Evolutionary conservation across 2,329 filamentous ascomycete genomes (phyloP).

Genomic region (Sporothrix humicola): DNA sequence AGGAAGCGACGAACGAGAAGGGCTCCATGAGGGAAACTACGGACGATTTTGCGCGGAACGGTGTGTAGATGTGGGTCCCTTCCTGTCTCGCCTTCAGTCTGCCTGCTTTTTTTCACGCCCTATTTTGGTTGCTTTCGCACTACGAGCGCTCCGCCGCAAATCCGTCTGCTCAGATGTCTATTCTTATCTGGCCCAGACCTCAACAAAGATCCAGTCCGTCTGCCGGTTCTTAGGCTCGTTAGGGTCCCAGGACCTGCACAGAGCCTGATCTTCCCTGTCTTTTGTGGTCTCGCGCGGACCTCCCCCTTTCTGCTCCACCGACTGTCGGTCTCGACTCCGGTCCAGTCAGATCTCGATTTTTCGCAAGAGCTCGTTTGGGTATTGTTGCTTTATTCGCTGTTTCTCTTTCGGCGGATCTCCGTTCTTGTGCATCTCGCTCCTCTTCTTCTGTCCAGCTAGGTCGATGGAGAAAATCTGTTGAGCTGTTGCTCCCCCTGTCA

Average conservation of each 20-base stretch:
- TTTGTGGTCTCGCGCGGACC: background rate
- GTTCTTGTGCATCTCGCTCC: too few species aligned
- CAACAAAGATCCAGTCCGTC: too few species aligned
- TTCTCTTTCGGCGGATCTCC: too few species aligned
- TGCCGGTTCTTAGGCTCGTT: background rate
- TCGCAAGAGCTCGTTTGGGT: conserved; percentile 22
- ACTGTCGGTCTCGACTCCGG: conserved; percentile 23
- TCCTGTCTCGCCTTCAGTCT: background rate
- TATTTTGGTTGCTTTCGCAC: background rate
- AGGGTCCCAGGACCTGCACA: too few species aligned
- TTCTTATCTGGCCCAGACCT: conserved; percentile 4
- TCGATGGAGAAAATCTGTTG: too few species aligned
- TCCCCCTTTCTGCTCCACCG: conserved; percentile 25
- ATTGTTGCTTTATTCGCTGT: too few species aligned
- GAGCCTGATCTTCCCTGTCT: too few species aligned
- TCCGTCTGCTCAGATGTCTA: conserved; percentile 10
- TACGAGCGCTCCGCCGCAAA: conserved; percentile 19
- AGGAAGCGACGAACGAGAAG: background rate
- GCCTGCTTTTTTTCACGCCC: conserved; percentile 15
- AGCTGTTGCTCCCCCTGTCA: too few species aligned
- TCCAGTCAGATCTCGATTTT: conserved; percentile 22
- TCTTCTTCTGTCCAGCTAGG: too few species aligned
- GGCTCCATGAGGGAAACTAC: background rate
- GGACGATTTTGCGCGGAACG: conserved; percentile 1
- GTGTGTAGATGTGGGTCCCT: conserved; percentile 9